These are phyloP conservation scores for Phytophthora litchii DNA, from an alignment of 352 stramenopile genomes.

Conservation along the genomic window DNA sequence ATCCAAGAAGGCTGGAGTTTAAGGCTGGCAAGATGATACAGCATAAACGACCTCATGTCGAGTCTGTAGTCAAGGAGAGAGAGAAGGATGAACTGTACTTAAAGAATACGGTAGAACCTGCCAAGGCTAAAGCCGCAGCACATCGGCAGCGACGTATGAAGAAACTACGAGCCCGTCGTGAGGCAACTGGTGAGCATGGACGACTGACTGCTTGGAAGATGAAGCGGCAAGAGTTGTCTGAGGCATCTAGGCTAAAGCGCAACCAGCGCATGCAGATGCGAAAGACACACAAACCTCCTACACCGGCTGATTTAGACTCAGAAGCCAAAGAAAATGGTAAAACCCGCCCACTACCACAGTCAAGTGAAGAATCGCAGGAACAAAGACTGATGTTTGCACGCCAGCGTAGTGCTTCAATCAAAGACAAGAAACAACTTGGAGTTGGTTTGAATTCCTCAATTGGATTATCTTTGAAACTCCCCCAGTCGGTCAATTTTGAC, in stretches of 20 bases:
- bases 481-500: not conserved
- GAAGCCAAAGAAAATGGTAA: not conserved
- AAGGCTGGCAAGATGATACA: not conserved
- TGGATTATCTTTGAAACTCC: not conserved
- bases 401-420: slow-evolving; percentile 4
- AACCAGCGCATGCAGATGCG: slow-evolving; percentile 16
- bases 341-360: not conserved
- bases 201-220: slow-evolving; percentile 18
- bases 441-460: not conserved
- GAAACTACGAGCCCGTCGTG: slow-evolving; percentile 22
- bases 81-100: not conserved
- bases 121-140: slow-evolving; percentile 11
- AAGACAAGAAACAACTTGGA: slow-evolving; percentile 14
- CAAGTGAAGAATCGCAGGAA: slow-evolving; percentile 7
- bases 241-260: slow-evolving; percentile 10
- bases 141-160: slow-evolving; percentile 19
- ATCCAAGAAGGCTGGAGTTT: not conserved
- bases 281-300: slow-evolving; percentile 5
- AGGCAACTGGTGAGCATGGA: slow-evolving; percentile 20
- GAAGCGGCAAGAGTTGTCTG: slow-evolving; percentile 9
- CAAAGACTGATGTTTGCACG: slow-evolving; percentile 3
- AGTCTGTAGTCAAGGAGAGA: not conserved
- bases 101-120: not conserved
- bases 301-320: not conserved
- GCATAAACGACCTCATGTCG: slow-evolving; percentile 11